Evolutionary conservation across 2,329 filamentous ascomycete species (phyloP).

Genomic region (Penicillium psychrosexuale): DNA sequence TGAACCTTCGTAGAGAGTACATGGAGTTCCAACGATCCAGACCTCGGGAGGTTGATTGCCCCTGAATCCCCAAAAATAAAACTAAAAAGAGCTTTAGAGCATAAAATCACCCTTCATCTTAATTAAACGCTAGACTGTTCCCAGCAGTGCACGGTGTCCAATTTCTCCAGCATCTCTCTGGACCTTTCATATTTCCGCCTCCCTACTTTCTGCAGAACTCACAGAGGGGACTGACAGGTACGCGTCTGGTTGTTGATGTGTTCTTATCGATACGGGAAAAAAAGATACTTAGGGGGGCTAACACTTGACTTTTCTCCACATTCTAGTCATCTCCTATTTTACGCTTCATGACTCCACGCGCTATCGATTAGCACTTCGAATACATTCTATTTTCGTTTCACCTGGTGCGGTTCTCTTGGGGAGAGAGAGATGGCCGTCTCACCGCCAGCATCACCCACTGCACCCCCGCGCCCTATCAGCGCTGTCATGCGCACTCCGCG

Average conservation of each 20-base stretch:
- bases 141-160: constrained; percentile 20
- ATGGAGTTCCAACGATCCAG: background rate
- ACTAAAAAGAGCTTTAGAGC: background rate
- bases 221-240: background rate
- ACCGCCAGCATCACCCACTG: constrained; percentile 64
- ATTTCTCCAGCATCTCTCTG: constrained; percentile 15
- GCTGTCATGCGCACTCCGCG: constrained; percentile 72
- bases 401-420: constrained; percentile 18
- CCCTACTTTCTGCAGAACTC: constrained; percentile 9
- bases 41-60: background rate
- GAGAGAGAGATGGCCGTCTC: constrained; percentile 59
- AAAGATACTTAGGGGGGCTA: constrained; percentile 4
- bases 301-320: constrained; percentile 13
- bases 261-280: background rate
- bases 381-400: constrained; percentile 8
- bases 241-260: background rate
- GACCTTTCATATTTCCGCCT: constrained; percentile 5
- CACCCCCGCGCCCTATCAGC: constrained; percentile 70
- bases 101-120: constrained; percentile 24
- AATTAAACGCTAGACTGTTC: constrained; percentile 19
- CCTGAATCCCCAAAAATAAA: background rate
- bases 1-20: background rate
- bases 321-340: constrained; percentile 16
- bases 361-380: constrained; percentile 6
- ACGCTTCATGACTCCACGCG: constrained; percentile 20